Conservation (phyloP, 2,329 filamentous ascomycete genomes). For the Sporothrix inflata region DNA sequence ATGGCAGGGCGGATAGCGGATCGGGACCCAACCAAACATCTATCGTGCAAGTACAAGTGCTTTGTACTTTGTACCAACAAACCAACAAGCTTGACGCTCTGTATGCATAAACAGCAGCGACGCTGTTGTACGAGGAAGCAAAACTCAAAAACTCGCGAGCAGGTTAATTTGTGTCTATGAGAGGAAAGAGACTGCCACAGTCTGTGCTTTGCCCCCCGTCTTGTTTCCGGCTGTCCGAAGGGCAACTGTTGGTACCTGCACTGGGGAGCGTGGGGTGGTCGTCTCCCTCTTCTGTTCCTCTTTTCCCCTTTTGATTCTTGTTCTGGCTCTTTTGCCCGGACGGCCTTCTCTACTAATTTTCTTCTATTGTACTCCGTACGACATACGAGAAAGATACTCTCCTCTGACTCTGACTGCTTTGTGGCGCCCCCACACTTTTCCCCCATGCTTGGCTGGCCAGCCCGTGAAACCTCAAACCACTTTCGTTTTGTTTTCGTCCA, state of each 20-base stretch:
- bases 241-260: background rate
- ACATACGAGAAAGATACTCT: too few relatives aligned
- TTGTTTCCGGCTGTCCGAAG: constrained; percentile 15
- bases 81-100: too few relatives aligned
- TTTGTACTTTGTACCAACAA: background rate
- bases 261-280: background rate
- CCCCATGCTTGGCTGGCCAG: background rate
- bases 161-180: background rate
- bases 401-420: background rate
- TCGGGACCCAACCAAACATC: background rate
- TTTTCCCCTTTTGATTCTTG: background rate
- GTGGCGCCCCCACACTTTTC: constrained; percentile 5
- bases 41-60: background rate
- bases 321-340: background rate
- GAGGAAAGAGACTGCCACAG: background rate
- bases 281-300: background rate
- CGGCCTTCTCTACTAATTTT: background rate
- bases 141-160: background rate
- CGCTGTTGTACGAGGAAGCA: background rate
- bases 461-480: background rate
- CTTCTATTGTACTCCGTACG: too few relatives aligned
- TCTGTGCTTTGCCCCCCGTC: background rate
- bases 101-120: background rate
- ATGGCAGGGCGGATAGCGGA: background rate
- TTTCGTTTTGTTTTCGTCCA: background rate